Conservation (phyloP, 1,284 basidiomycete species). For the Sporisorium exsertum region DNA sequence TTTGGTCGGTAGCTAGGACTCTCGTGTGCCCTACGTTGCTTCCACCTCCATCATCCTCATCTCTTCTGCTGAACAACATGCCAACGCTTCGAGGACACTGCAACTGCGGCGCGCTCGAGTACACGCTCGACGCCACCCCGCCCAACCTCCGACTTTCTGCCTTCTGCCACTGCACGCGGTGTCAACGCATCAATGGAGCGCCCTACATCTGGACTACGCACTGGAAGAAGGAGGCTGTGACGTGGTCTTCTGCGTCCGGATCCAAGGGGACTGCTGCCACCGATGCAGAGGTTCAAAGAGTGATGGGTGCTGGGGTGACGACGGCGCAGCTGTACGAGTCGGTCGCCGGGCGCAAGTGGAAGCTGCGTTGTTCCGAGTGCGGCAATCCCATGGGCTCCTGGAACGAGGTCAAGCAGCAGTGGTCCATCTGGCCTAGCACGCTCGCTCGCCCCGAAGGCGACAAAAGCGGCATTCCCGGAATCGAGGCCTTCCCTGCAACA, state of each 20-base stretch:
- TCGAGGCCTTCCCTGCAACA: constrained; percentile 26
- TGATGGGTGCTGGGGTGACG: constrained; percentile 20
- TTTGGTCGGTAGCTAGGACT: background rate
- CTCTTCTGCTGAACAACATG: background rate
- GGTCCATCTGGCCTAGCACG: constrained; percentile 59
- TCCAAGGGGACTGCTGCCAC: background rate
- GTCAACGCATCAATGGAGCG: constrained; percentile 61
- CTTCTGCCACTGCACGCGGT: constrained; percentile 62
- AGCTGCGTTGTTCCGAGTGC: constrained; percentile 58
- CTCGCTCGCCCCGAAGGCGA: constrained; percentile 44
- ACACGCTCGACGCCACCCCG: constrained; percentile 26
- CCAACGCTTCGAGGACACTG: constrained; percentile 46
- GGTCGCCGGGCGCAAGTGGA: constrained; percentile 56
- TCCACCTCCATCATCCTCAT: constrained; percentile 4
- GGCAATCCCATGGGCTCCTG: constrained; percentile 62
- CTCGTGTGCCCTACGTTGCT: constrained; percentile 15
- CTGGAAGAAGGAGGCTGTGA: constrained; percentile 53
- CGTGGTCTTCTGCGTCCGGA: constrained; percentile 38
- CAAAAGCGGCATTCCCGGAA: constrained; percentile 11
- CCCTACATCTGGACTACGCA: constrained; percentile 63
- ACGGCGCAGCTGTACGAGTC: constrained; percentile 48
- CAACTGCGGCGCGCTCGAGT: constrained; percentile 49
- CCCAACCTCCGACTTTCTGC: constrained; percentile 47
- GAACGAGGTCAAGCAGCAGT: constrained; percentile 55
- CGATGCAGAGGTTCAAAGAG: constrained; percentile 18